Conservation (phyloP, 192 early-diverging fungal species). For the Backusella westeae region DNA sequence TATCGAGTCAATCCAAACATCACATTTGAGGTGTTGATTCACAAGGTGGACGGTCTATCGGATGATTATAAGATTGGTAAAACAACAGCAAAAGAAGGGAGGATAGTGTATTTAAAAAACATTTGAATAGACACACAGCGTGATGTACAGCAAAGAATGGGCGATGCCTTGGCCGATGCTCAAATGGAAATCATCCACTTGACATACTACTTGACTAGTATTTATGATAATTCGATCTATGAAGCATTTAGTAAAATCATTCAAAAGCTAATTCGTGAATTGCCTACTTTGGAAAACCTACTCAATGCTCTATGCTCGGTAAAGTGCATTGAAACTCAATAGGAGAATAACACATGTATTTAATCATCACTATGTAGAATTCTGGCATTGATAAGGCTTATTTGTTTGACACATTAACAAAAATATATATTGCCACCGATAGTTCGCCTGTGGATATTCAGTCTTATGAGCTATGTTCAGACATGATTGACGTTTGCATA, state of each 20-base stretch:
- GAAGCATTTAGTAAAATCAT: slow-evolving; percentile 95
- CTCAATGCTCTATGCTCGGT: slow-evolving; percentile 93
- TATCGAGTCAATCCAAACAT: slow-evolving; percentile 80
- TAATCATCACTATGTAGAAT: slow-evolving; percentile 48
- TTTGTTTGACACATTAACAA: slow-evolving; percentile 84
- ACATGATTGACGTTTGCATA: slow-evolving; percentile 93
- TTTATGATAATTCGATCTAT: slow-evolving; percentile 92
- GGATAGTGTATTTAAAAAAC: neutral
- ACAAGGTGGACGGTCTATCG: slow-evolving; percentile 95
- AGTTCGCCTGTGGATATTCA: slow-evolving; percentile 87
- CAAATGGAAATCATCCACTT: slow-evolving; percentile 76
- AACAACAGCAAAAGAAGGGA: neutral
- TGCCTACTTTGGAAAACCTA: slow-evolving; percentile 85
- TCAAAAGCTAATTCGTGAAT: slow-evolving; percentile 83
- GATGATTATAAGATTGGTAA: slow-evolving; percentile 94
- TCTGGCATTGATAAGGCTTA: slow-evolving; percentile 97
- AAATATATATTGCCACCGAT: slow-evolving; percentile 95
- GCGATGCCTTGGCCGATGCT: slow-evolving; percentile 79
- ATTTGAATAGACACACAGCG: slow-evolving; percentile 75
- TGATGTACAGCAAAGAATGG: slow-evolving; percentile 90
- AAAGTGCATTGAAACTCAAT: slow-evolving; percentile 19
- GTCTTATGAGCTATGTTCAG: slow-evolving; percentile 88
- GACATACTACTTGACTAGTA: slow-evolving; percentile 86
- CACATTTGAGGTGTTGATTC: slow-evolving; percentile 91
- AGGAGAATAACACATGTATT: too few species aligned